Evolutionary conservation across 495 filamentous ascomycete species (phyloP).

Genomic region (Darksidea phi): DNA sequence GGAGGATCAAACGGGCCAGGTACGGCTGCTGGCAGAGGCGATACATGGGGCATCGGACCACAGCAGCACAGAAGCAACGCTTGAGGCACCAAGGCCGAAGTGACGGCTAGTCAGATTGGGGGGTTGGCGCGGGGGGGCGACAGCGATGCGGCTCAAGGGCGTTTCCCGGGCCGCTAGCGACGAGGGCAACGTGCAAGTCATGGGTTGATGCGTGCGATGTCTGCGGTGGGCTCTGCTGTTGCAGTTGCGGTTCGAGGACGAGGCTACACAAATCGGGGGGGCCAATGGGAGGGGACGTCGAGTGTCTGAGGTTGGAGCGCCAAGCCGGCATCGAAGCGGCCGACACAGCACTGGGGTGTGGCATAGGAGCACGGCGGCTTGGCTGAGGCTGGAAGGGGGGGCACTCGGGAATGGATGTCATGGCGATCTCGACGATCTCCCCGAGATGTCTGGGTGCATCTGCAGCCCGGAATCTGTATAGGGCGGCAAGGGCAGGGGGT

Average conservation of each 20-base stretch:
- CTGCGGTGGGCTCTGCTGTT: conserved; percentile 19
- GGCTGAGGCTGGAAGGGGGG: conserved; percentile 25
- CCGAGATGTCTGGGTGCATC: too few species aligned
- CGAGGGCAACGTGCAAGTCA: not conserved
- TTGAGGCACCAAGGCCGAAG: conserved; percentile 17
- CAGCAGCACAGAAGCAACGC: conserved; percentile 12
- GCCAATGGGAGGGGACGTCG: conserved; percentile 14
- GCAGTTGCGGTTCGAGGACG: conserved; percentile 25
- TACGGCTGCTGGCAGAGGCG: not conserved
- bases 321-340: conserved; percentile 19
- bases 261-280: conserved; percentile 8
- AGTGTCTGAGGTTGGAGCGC: conserved; percentile 16
- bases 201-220: conserved; percentile 23
- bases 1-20: conserved; percentile 21
- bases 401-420: too few species aligned
- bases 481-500: too few species aligned
- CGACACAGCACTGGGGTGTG: not conserved
- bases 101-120: not conserved
- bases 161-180: conserved; percentile 8
- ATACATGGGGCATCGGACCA: not conserved
- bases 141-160: conserved; percentile 21
- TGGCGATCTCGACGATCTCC: too few species aligned
- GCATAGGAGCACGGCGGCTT: conserved; percentile 19
- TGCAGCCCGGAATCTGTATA: too few species aligned
- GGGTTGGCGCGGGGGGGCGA: not conserved